phyloP scores from a whole-genome alignment of 2,329 filamentous ascomycete species.

The Diplodia sapinea region DNA sequence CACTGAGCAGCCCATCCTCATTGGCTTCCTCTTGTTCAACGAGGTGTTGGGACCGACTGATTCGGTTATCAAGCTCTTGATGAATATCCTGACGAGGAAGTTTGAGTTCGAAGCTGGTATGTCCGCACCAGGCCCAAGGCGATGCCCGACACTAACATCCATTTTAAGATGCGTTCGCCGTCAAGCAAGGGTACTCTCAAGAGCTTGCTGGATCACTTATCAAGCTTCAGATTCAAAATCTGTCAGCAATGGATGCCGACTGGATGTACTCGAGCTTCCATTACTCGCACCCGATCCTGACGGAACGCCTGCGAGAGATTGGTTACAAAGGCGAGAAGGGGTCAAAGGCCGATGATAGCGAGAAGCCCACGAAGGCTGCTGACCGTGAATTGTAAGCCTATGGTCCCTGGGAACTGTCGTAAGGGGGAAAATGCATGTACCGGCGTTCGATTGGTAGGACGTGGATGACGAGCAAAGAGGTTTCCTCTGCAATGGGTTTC shows the following conservation, averaged over 20 bases:
- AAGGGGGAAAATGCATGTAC: slow-evolving; percentile 26
- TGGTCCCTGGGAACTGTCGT: not conserved
- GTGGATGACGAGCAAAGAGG: slow-evolving; percentile 13
- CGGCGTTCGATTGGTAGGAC: slow-evolving; percentile 1
- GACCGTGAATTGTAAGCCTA: slow-evolving; percentile 72
- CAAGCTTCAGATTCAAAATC: slow-evolving; percentile 97
- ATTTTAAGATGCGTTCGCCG: slow-evolving; percentile 75
- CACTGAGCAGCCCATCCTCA: slow-evolving; percentile 84
- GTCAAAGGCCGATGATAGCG: slow-evolving; percentile 58
- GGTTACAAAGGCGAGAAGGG: slow-evolving; percentile 76
- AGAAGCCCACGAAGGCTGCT: slow-evolving; percentile 70
- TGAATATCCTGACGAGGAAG: slow-evolving; percentile 93
- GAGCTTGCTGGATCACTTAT: slow-evolving; percentile 88
- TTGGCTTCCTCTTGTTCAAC: slow-evolving; percentile 97
- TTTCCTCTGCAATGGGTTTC: not conserved
- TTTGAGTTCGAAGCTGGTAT: slow-evolving; percentile 93
- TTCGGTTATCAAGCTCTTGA: slow-evolving; percentile 88
- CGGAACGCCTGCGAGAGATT: slow-evolving; percentile 88
- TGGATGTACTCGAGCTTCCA: slow-evolving; percentile 99
- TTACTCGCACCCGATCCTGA: slow-evolving; percentile 95
- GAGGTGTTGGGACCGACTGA: slow-evolving; percentile 96
- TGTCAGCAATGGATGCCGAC: slow-evolving; percentile 98
- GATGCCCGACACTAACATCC: slow-evolving; percentile 32
- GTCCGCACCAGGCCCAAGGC: not conserved
- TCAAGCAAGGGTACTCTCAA: slow-evolving; percentile 78